Base-by-base conservation (phyloP, 208 protist genomes). In the Wallacemonas sp. region DNA sequence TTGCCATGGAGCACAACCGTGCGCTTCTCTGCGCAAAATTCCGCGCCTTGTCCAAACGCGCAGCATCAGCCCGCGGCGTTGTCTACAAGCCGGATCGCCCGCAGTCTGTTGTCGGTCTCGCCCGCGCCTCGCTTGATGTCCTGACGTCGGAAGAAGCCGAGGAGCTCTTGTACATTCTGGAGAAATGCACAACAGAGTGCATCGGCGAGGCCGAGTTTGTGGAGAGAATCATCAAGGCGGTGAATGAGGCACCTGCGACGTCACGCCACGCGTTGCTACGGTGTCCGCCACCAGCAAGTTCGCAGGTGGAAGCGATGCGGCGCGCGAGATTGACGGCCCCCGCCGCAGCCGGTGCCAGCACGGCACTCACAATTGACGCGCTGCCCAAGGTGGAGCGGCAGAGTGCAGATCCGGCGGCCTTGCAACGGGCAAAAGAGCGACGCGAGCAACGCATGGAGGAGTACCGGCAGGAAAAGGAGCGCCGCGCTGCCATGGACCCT, bases 21-120 rank as follows among this genome's bases (percentile, higher is more conserved):
- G 47, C 72, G 5, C 51, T 90, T 19, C 66, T 93, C 17, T 39
- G 54, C 1, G 79, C 80, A 24, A 95, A 95, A 64, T 95, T 78
- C 70, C 60, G 73, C 21, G 70, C 70, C 3, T 42, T 95, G 1
- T 66, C 70, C 11, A 34, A 63, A 27, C 60, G 71, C 53, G 66
- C 60, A 9, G 39, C 26, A 9, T 2, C 24, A 24, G 51, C 66
- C 17, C 58, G 59, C 26, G 55, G 63, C 26, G 27, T 64, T 1
- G 33, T 70, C 41, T 88, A 77, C 73, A 51, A 66, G 19, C 63
- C 66, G 8, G 55, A 55, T 0, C 56, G 58, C n/a, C 63, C 81
- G 27, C 75, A 88, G 47, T 65, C 65, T 28, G 70, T 88, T 14
- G 70, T 82, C 5, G 67, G 71, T 8, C 58, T 95, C 31, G 72